Evolutionary conservation across 345 rosid species (phyloP).

Genomic region (Camelina laxa): DNA sequence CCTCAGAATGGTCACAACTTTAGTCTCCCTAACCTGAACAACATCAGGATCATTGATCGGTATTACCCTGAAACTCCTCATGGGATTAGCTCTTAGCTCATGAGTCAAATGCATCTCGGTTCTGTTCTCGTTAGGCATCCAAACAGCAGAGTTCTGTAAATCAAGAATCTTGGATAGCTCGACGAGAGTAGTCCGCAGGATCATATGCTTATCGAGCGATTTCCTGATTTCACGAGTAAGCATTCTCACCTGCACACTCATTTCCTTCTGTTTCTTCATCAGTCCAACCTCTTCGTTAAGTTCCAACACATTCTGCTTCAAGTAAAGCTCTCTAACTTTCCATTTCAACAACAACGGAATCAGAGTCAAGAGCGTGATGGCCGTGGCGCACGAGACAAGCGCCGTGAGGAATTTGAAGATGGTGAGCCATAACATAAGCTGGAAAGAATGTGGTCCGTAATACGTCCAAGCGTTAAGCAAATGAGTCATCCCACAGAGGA

Average conservation of each 20-base stretch:
- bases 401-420: constrained; percentile 83
- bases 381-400: constrained; percentile 87
- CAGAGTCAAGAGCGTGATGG: constrained; percentile 83
- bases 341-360: constrained; percentile 82
- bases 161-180: constrained; percentile 91
- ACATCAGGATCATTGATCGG: constrained; percentile 66
- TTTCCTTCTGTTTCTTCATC: constrained; percentile 89
- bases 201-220: constrained; percentile 85
- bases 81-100: constrained; percentile 58
- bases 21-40: constrained; percentile 59
- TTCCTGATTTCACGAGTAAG: constrained; percentile 83
- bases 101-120: constrained; percentile 76
- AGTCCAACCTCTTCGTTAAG: constrained; percentile 89
- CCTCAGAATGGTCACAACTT: constrained; percentile 68
- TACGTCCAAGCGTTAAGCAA: constrained; percentile 87
- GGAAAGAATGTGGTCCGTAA: constrained; percentile 88
- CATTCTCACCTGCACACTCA: constrained; percentile 89
- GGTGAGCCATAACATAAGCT: constrained; percentile 78
- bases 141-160: constrained; percentile 83
- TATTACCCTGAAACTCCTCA: constrained; percentile 50
- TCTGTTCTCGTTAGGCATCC: constrained; percentile 91
- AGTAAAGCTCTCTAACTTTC: constrained; percentile 91
- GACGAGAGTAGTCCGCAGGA: constrained; percentile 79
- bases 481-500: constrained; percentile 95
- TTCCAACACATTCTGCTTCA: constrained; percentile 85